These are phyloP conservation scores for Ganoderma lingzhi DNA, from an alignment of 1,284 basidiomycete genomes.

Conservation along the genomic window DNA sequence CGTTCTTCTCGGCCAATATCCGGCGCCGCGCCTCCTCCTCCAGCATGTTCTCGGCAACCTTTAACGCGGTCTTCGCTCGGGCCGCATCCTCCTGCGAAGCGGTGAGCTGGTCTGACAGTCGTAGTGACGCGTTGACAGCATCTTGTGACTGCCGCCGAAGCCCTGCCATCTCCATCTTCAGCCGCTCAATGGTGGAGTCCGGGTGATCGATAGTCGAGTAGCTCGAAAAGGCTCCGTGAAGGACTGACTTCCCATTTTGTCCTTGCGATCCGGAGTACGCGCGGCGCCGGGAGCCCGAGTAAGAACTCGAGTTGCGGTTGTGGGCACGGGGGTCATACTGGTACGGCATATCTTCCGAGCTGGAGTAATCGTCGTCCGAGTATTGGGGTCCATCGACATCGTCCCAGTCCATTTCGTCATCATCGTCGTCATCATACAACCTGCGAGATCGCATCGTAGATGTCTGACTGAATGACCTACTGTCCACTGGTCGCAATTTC, in stretches of 20 bases:
- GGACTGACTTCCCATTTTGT: slow-evolving; percentile 30
- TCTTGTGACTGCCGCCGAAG: slow-evolving; percentile 71
- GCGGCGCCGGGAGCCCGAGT: slow-evolving; percentile 32
- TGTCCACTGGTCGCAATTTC: slow-evolving; percentile 42
- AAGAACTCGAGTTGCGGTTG: slow-evolving; percentile 41
- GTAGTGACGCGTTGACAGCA: slow-evolving; percentile 64
- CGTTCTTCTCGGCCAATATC: slow-evolving; percentile 61
- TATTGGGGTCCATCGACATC: slow-evolving; percentile 30
- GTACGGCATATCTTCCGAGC: slow-evolving; percentile 64
- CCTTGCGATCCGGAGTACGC: slow-evolving; percentile 26
- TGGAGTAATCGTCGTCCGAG: slow-evolving; percentile 56
- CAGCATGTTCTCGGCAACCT: slow-evolving; percentile 60
- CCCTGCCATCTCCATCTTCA: slow-evolving; percentile 67
- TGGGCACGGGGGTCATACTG: slow-evolving; percentile 51
- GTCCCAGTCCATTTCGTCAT: slow-evolving; percentile 42
- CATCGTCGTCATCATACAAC: slow-evolving; percentile 41
- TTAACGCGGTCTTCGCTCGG: slow-evolving; percentile 58
- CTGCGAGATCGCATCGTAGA: slow-evolving; percentile 36
- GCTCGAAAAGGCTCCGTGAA: slow-evolving; percentile 39
- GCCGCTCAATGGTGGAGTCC: slow-evolving; percentile 56
- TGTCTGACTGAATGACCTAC: slow-evolving; percentile 39
- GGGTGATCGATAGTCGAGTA: slow-evolving; percentile 31
- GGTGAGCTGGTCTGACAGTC: slow-evolving; percentile 70
- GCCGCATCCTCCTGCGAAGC: slow-evolving; percentile 67
- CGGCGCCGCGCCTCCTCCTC: slow-evolving; percentile 66